Conservation (phyloP, 192 early-diverging fungal genomes). For the Podila clonocystis region DNA sequence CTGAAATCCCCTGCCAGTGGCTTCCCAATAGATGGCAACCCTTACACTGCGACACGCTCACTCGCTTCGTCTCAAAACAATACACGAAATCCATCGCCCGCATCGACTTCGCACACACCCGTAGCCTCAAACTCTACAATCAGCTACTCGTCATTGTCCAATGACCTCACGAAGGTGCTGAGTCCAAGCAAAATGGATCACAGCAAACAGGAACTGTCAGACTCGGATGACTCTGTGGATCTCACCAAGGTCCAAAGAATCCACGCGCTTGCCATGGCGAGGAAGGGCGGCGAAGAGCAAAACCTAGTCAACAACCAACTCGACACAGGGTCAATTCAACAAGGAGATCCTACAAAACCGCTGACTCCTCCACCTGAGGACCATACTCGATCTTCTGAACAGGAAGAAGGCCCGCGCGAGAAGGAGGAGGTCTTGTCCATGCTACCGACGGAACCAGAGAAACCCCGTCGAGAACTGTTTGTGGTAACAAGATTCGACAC, state of each 20-base stretch:
- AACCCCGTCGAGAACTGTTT: background rate
- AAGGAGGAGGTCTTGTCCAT: background rate
- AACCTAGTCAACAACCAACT: background rate
- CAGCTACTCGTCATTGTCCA: background rate
- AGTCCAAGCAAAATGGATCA: background rate
- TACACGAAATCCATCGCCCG: background rate
- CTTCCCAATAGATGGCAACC: conserved; percentile 11
- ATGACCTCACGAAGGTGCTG: background rate
- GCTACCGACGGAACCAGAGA: background rate
- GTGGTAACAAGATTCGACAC: background rate
- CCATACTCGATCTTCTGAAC: background rate
- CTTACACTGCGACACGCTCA: background rate
- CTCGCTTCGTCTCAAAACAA: background rate
- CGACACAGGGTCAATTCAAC: background rate
- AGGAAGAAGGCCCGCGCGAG: background rate
- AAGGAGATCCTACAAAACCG: background rate
- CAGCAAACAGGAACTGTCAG: background rate
- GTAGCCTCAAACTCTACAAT: too few species aligned
- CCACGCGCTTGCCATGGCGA: background rate
- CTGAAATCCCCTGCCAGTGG: background rate
- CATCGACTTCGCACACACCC: background rate
- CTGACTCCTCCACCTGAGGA: conserved; percentile 1
- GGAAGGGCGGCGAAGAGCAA: background rate
- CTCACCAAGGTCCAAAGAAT: background rate
- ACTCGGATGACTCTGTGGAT: background rate